Evolutionary conservation across 1,284 basidiomycete species (phyloP).

Genomic region (Ustilago vetiveriae): DNA sequence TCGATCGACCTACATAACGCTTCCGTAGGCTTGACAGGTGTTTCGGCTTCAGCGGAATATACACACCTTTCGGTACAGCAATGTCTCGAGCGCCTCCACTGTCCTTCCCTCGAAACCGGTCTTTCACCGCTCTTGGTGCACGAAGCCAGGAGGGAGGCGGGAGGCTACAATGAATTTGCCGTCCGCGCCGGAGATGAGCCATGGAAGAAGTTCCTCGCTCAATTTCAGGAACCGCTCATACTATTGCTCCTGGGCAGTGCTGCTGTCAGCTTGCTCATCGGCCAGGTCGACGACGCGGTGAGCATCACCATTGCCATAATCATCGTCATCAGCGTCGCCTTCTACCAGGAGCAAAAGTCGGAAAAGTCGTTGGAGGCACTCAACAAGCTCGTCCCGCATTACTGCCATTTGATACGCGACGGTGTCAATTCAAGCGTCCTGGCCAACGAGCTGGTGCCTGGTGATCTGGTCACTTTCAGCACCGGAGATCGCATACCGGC

Average conservation of each 20-base stretch:
- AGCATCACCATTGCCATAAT: slow-evolving; percentile 92
- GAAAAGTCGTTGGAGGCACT: slow-evolving; percentile 93
- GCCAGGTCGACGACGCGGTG: slow-evolving; percentile 91
- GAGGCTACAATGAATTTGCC: slow-evolving; percentile 81
- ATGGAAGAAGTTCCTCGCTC: slow-evolving; percentile 86
- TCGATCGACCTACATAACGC: slow-evolving; percentile 19
- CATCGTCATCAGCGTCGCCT: slow-evolving; percentile 93
- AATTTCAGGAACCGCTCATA: slow-evolving; percentile 93
- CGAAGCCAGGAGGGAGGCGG: slow-evolving; percentile 31
- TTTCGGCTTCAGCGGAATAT: slow-evolving; percentile 44
- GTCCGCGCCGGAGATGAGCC: slow-evolving; percentile 83
- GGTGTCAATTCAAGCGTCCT: slow-evolving; percentile 73
- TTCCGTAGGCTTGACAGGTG: neutral
- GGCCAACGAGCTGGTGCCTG: slow-evolving; percentile 93
- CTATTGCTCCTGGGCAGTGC: slow-evolving; percentile 88
- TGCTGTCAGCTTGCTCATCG: slow-evolving; percentile 85
- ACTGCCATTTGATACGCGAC: slow-evolving; percentile 87
- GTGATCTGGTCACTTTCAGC: slow-evolving; percentile 88
- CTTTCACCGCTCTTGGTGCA: slow-evolving; percentile 37
- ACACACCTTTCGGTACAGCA: slow-evolving; percentile 46
- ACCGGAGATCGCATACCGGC: slow-evolving; percentile 91
- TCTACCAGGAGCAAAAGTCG: slow-evolving; percentile 92
- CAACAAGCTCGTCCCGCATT: slow-evolving; percentile 95
- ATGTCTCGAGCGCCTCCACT: slow-evolving; percentile 38
- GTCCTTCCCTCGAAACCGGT: slow-evolving; percentile 49